These are phyloP conservation scores for Miscanthus sacchariflorus DNA, from an alignment of 202 grass and related monocot genomes.

Conservation along the genomic window DNA sequence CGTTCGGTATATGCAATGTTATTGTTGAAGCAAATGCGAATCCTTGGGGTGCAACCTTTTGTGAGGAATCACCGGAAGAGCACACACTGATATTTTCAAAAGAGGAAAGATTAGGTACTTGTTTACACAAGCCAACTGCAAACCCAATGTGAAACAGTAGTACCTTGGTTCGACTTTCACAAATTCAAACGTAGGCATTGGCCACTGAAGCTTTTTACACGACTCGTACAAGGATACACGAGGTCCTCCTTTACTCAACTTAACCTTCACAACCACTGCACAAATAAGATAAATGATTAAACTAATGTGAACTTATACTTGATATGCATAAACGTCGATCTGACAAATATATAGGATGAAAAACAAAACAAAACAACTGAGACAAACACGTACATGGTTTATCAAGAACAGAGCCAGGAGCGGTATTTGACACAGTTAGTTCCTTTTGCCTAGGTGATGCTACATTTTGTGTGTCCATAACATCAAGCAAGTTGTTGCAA, in stretches of 20 bases:
- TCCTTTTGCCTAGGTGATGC: constrained; percentile 39
- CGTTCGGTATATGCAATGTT: constrained; percentile 76
- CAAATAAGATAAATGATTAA: constrained; percentile 40
- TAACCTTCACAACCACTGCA: constrained; percentile 70
- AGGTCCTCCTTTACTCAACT: constrained; percentile 86
- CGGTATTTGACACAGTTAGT: constrained; percentile 3
- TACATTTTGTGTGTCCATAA: constrained; percentile 51
- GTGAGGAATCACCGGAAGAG: constrained; percentile 12
- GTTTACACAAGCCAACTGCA: constrained; percentile 27
- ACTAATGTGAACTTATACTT: neutral
- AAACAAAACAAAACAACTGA: constrained; percentile 17
- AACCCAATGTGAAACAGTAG: constrained; percentile 11
- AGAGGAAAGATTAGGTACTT: constrained; percentile 20
- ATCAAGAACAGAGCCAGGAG: constrained; percentile 39
- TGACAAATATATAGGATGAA: neutral
- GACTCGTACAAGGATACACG: constrained; percentile 69
- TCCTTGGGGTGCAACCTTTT: constrained; percentile 41
- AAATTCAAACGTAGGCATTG: constrained; percentile 74
- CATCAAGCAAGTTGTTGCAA: constrained; percentile 40
- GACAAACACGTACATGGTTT: constrained; percentile 52
- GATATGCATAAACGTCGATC: constrained; percentile 24
- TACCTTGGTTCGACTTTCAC: constrained; percentile 67
- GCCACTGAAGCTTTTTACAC: constrained; percentile 82
- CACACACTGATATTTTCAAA: constrained; percentile 35
- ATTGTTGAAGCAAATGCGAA: constrained; percentile 67